phyloP scores from a whole-genome alignment of 768 basidiomycete genomes.

The Boletus pseudopeckii region DNA sequence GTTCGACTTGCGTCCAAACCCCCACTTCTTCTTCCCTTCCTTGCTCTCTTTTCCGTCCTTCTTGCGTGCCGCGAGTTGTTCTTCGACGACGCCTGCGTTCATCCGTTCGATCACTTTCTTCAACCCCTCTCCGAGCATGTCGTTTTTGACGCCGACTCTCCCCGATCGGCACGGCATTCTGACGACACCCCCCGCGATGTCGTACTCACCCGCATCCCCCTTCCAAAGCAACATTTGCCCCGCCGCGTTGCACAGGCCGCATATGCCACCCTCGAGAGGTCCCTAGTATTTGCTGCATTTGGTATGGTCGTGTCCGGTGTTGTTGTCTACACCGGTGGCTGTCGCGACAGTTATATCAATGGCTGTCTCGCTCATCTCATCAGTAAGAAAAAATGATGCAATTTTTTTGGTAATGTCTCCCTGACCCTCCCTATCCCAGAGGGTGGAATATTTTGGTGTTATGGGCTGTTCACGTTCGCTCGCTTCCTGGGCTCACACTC shows the following conservation, averaged over 20 bases:
- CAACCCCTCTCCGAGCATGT: too few relatives aligned
- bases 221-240: slow-evolving; percentile 27
- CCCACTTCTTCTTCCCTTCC: slow-evolving; percentile 76
- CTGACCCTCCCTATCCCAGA: slow-evolving; percentile 40
- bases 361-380: slow-evolving; percentile 89
- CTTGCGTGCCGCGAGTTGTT: slow-evolving; percentile 71
- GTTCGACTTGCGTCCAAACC: slow-evolving; percentile 67
- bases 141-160: slow-evolving; percentile 46
- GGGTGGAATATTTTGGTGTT: slow-evolving; percentile 91
- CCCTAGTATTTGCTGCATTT: slow-evolving; percentile 70
- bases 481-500: slow-evolving; percentile 91
- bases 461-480: slow-evolving; percentile 85
- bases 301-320: slow-evolving; percentile 66
- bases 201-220: slow-evolving; percentile 17
- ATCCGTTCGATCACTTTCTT: slow-evolving; percentile 99
- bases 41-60: slow-evolving; percentile 45
- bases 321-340: slow-evolving; percentile 82
- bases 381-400: slow-evolving; percentile 47
- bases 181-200: slow-evolving; percentile 55
- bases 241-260: slow-evolving; percentile 42
- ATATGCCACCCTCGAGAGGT: slow-evolving; percentile 57
- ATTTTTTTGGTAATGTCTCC: not conserved
- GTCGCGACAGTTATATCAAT: slow-evolving; percentile 74
- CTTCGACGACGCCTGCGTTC: slow-evolving; percentile 84
- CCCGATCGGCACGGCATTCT: slow-evolving; percentile 42